Base-by-base conservation (phyloP, 1,284 basidiomycete genomes). In the Heliocybe sulcata region DNA sequence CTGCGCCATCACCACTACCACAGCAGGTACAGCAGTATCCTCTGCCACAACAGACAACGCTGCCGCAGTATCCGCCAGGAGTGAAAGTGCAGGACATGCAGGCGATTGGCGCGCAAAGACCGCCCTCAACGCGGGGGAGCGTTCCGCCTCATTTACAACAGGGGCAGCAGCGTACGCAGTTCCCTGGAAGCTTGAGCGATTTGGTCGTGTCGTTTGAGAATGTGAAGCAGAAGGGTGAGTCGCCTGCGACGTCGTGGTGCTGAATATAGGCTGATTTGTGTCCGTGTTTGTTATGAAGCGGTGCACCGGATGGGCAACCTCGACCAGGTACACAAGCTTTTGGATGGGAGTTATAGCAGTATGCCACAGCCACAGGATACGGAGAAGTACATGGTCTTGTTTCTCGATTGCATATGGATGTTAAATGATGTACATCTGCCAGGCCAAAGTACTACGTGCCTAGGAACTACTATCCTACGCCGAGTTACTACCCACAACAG, bases 371-470 rank as follows among this genome's bases (percentile, higher is more conserved):
- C 96, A 22, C 80, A 90, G 58, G 97, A 99, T 67, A 94, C 92
- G 16, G 94, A 97, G 69, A 94, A 94, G 94, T 94, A 61, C 66
- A 85, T 70, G 23, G 1, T 45, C 14, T 51, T 35, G 50, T 23
- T 12, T 42, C n/a, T 45, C 25, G 23, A 3, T n/a, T 42, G 35
- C 20, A 14, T 45, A 23, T 26, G 4, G 6, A 19, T 26, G 26
- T 55, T 63, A 35, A 53, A 52, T 29, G 31, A 54, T 52, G 35
- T 51, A 19, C 22, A 31, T 47, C 35, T 16, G 55, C 0, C 60
- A 95, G 94, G 72, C 93, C 94, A 42, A 92, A 94, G 65, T 98
- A 99, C 73, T 99, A 99, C 68, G 88, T 95, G 27, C 94, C 97
- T 16, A 83, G 91, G 63, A 96, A 96, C 69, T 93, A 94, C 8